Base-by-base conservation (phyloP, 139 green algal genomes). In the Chlamydomonas incerta region DNA sequence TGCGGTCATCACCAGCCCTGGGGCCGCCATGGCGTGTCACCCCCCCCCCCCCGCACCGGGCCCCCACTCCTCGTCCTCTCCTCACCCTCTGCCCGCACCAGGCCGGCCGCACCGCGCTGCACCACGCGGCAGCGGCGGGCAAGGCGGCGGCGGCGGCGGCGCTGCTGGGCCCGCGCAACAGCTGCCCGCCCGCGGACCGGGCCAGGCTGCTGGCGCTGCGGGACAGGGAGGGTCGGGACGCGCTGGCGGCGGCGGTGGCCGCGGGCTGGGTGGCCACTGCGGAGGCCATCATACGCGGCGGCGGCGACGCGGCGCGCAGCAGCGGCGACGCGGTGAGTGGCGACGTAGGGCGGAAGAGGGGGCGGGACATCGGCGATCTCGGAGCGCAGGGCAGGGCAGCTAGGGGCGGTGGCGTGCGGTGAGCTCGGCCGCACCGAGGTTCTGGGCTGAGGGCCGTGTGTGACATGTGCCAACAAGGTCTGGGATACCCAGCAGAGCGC, bases 131-230 rank as follows among this genome's bases (percentile, higher is more conserved):
- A 3, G 28, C 37, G 3, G 60, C 35, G 14, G 75, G 75, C 35
- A 62, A 62, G 29, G 28, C 62, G 2, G 35, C 28, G 23, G 58
- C 28, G 13, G 58, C 65, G 34, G 60, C 60, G 2, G 75, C 29
- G 28, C 75, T 83, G 60, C 37, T 83, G 28, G 75, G 75, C 41
- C 60, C 35, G 29, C 37, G 62, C 60, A 83, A 72, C 62, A 37
- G 37, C 13, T 62, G 72, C 15, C 21, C 31, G 4, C 37, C 60
- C 35, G 75, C 62, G 2, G 75, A 47, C 26, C 65, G 65, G 28
- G 10, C 37, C 3, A 5, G 20, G 60, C 75, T 73, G 75, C 75
- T 83, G 35, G 34, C 0, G 10, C 37, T 46, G 37, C 62, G 62
- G 2, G 75, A 83, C 75, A 4, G 62, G 17, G 35, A 62, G 37